Base-by-base conservation (phyloP, 176 grass and related monocot species). In the Carex kokanica region DNA sequence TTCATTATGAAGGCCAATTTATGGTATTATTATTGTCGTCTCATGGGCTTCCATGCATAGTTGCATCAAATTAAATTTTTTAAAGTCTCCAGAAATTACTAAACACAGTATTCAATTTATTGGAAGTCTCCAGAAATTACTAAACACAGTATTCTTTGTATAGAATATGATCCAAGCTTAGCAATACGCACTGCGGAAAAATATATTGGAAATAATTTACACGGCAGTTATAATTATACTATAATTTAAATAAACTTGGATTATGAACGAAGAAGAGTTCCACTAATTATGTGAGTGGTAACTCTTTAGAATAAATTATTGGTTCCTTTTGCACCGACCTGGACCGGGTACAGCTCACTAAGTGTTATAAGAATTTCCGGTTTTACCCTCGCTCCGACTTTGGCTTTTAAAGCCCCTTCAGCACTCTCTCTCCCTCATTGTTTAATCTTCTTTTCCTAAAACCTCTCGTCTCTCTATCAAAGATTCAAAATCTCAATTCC, bases 401-500 rank as follows among this genome's bases (percentile, higher is more conserved):
- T 6, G 0, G 4, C 2, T n/a, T 34, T 88, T 82, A 71, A 86
- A 83, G 1, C 24, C 9, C 3, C 15, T 25, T 1, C 8, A 25
- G 17, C 34, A 4, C 2, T 16, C n/a, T n/a, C 8, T 0, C 4
- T 10, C 36, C 15, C 51, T 54, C 24, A 49, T 75, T 40, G 40
- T 40, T 31, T 31, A 60, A 24, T 38, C 56, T 45, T 60, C 36
- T 38, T 71, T 79, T 79, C 38, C 0, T 59, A 21, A 38, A 74
- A 86, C 88, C 65, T 85, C 90, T 91, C 78, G 3, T 15, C 0
- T 9, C 0, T 6, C 54, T 5, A 38, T 38, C 36, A 38, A 38
- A 38, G 10, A 5, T 68, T 8, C 80, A 21, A 16, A 38, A 32
- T 53, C 34, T 7, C 31, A 34, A 6, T 29, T 0, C 6, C 56